Conservation (phyloP, 257 asterid genomes). For the Orobanche coerulescens region DNA sequence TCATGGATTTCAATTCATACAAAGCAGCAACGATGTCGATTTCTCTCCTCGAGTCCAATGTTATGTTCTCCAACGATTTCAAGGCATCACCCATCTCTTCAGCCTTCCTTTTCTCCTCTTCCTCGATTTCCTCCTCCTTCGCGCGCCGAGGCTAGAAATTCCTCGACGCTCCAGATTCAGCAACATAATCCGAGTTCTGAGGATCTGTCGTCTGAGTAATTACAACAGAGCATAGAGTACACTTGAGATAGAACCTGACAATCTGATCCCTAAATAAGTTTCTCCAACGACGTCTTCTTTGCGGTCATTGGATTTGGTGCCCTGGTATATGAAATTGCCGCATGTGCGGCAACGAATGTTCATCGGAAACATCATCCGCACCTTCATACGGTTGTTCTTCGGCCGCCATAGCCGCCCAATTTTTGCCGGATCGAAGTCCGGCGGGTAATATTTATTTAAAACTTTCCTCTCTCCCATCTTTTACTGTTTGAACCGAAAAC, state of each 20-base stretch:
- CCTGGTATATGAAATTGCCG: conserved; percentile 72
- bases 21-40: conserved; percentile 84
- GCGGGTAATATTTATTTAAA: conserved; percentile 81
- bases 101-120: conserved; percentile 46
- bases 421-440: conserved; percentile 90
- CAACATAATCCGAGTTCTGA: conserved; percentile 70
- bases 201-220: conserved; percentile 82
- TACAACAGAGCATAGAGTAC: conserved; percentile 79
- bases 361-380: conserved; percentile 97
- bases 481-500: too few relatives aligned
- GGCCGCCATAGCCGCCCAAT: conserved; percentile 77
- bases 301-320: conserved; percentile 77
- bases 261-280: conserved; percentile 33
- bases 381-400: conserved; percentile 62
- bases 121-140: conserved; percentile 60
- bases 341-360: conserved; percentile 70
- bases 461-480: conserved; percentile 86
- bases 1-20: conserved; percentile 93
- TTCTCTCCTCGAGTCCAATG: conserved; percentile 72
- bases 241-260: conserved; percentile 73
- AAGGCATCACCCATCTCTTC: conserved; percentile 96
- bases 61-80: conserved; percentile 85
- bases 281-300: conserved; percentile 79
- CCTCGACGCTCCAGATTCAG: conserved; percentile 78
- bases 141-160: conserved; percentile 89